Evolutionary conservation across 805 yeast genomes (phyloP), one percentile per base, ranked within the genome.

Genomic region (Sungouiella blattae): DNA sequence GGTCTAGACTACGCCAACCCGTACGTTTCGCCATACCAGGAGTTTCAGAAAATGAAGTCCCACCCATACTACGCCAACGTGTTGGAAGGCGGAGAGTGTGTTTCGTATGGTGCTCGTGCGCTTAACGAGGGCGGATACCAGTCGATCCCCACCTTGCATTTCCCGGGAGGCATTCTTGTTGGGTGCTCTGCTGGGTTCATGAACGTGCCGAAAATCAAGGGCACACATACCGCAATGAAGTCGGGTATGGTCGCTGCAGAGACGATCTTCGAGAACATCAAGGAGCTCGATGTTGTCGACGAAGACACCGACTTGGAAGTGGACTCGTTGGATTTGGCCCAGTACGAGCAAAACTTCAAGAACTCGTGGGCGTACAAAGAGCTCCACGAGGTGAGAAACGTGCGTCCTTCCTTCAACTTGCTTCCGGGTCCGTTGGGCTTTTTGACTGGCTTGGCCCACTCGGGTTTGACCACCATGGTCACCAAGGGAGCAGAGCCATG

Each of bases 131-230:
- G 99, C 43, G 99, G 99, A 1, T 73, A 71, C 48, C 99, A 93
- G 67, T 81, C 95, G 25, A 84, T 93, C 34, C 99, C 99, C 16
- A 77, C 81, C 55, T 70, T 93, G 36, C 69, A 81, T 46, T 93
- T 93, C 75, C 98, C 98, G 2, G 99, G 99, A 33, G 99, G 98
- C 35, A 82, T 88, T 6, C 64, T 93, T 18, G 91, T 93, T 26
- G 99, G 99, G 21, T 93, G 95, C 38, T 69, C 94, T 38, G 98
- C 98, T 3, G 98, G 98, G 1, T 91, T 93, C 60, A 76, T 93
- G 78, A 93, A 93, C 57, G 98, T 93, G 28, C 97, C 98, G 35
- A 93, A 91, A 60, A 86, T 93, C 53, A 93, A 93, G 64, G 99
- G 99, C 11, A 82, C 97, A 0, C 99, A 93, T 59, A 91, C 96